Evolutionary conservation across 139 green algal species (phyloP), one percentile per base, ranked within the genome.

Genomic region (Coelastrella sp.): DNA sequence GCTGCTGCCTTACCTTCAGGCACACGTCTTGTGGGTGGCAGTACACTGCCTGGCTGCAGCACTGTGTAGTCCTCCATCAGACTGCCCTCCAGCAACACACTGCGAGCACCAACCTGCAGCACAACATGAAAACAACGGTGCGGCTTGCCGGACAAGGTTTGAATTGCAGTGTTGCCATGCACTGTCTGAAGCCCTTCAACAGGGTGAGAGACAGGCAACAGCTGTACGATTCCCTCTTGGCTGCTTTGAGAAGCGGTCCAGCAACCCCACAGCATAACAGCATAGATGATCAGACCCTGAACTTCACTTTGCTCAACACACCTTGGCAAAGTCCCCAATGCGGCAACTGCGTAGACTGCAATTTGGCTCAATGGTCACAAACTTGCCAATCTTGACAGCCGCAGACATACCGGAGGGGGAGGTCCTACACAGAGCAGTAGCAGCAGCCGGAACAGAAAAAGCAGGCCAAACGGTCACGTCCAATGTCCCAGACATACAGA

Each of bases 391-490:
- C 58, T 91, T 86, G 7, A 96, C 98, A 8, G 93, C 93, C 7
- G 97, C 95, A 65, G 96, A 93, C 61, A 99, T 91, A 22, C 97
- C 97, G 1, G 97, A 98, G 25, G 97, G 97, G 8, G 94, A 95
- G 8, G 93, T 95, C 82, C 94, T 97, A 93, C 81, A 22, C 74
- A 70, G 8, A 65, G 20, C 20, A 57, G 22, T 25, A 27, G 19
- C 78, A 84, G 78, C 75, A 82, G 56, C 75, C 9, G 24, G 17
- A 35, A 14, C 22, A 27, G 73, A 10, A 84, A 4, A 22, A 15
- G 49, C 12, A 73, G 7, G 22, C 73, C 17, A 6, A n/a, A 25
- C 17, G 6, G 70, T 70, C 63, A 70, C 4, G 9, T 70, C 12
- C 63, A 70, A 17, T 70, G 12, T 14, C 15, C 63, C 15, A 70